Evolutionary conservation across 768 basidiomycete species (phyloP).

Genomic region (Mrakia frigida): DNA sequence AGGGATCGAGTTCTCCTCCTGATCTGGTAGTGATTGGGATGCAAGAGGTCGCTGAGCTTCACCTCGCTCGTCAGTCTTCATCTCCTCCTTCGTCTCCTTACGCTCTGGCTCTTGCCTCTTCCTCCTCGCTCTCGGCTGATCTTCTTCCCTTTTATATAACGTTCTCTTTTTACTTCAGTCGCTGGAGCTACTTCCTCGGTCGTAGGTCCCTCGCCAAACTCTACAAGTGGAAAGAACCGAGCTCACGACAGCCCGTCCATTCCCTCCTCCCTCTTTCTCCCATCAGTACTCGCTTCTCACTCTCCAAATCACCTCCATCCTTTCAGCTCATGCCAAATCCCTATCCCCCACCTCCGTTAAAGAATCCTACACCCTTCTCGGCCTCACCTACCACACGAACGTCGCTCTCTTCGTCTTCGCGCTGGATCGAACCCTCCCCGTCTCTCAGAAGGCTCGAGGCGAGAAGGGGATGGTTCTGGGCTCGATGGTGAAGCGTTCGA

Average conservation of each 20-base stretch:
- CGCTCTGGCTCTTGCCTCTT: slow-evolving; percentile 35
- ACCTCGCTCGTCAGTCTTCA: slow-evolving; percentile 65
- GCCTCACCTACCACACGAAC: slow-evolving; percentile 75
- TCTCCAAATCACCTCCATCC: slow-evolving; percentile 35
- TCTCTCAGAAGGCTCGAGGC: slow-evolving; percentile 45
- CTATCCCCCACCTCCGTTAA: slow-evolving; percentile 27
- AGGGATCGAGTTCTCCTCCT: slow-evolving; percentile 50
- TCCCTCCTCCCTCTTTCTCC: background rate
- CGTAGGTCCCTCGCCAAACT: slow-evolving; percentile 64
- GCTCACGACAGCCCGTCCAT: slow-evolving; percentile 28
- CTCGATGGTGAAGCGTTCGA: slow-evolving; percentile 63
- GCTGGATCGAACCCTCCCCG: slow-evolving; percentile 54
- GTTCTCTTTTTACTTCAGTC: slow-evolving; percentile 59
- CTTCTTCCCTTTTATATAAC: background rate
- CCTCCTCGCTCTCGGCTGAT: background rate
- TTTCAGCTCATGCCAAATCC: slow-evolving; percentile 40
- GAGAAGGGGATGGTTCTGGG: slow-evolving; percentile 44
- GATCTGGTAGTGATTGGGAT: slow-evolving; percentile 88
- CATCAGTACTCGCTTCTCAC: slow-evolving; percentile 46
- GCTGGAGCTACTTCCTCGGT: slow-evolving; percentile 64
- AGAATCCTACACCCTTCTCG: slow-evolving; percentile 70
- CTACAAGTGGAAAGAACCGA: slow-evolving; percentile 58
- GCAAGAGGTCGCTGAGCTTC: slow-evolving; percentile 85
- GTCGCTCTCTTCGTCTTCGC: slow-evolving; percentile 84
- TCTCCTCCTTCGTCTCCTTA: too few relatives aligned